A percentile compares a stretch with the other conserved stretches of the same genome.
Evolutionary conservation across 1,284 basidiomycete species (phyloP).

Genomic region (Apiotrichum akiyoshidainum): DNA sequence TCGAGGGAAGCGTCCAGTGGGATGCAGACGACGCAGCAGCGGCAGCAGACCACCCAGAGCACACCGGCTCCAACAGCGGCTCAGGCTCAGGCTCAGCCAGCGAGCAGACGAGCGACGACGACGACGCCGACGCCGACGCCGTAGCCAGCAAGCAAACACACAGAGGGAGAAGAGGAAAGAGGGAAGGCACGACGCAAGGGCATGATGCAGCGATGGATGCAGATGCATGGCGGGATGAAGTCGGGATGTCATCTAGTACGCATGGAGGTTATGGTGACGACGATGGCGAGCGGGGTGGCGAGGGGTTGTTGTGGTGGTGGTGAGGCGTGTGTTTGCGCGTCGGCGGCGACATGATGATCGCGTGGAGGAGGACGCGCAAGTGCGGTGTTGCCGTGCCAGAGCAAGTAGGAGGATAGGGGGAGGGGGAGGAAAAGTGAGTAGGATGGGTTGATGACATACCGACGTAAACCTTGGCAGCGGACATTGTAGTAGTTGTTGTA

Average conservation of each 20-base stretch:
- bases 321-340: too few species aligned
- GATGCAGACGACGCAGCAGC: background rate
- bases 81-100: background rate
- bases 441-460: constrained; percentile 10
- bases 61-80: background rate
- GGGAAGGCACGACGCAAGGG: background rate
- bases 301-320: too few species aligned
- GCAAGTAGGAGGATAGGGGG: background rate
- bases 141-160: background rate
- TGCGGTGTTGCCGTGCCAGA: background rate
- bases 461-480: constrained; percentile 28
- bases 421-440: constrained; percentile 1
- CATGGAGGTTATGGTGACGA: too few species aligned
- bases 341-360: too few species aligned
- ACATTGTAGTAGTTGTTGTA: constrained; percentile 19
- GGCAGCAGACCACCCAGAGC: background rate
- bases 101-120: constrained; percentile 7
- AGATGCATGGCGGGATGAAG: too few species aligned
- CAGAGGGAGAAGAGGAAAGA: background rate
- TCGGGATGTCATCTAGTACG: too few species aligned
- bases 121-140: background rate
- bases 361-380: background rate
- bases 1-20: constrained; percentile 21
- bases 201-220: too few species aligned
- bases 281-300: too few species aligned